Conservation (phyloP, 1,284 basidiomycete genomes). For the Cutaneotrichosporon arboriforme region DNA sequence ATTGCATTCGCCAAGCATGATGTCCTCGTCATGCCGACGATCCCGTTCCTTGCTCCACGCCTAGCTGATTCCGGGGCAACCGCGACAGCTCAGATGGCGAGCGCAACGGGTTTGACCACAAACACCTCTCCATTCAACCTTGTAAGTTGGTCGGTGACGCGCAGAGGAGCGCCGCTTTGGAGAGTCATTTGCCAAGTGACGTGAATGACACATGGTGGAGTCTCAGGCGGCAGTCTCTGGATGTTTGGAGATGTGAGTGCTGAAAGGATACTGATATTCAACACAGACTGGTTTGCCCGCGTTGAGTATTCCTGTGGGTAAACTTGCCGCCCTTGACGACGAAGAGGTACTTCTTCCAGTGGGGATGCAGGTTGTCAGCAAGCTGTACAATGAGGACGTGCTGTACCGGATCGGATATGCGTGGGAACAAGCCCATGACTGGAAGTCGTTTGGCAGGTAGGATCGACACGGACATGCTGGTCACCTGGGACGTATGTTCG, state of each 20-base stretch:
- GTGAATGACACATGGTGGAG: neutral
- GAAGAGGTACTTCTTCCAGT: constrained; percentile 39
- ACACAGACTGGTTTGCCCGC: constrained; percentile 44
- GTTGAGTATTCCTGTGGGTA: constrained; percentile 42
- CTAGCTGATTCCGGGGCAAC: constrained; percentile 9
- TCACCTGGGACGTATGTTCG: no score
- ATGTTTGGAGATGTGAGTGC: no score
- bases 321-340: constrained; percentile 37
- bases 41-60: constrained; percentile 22
- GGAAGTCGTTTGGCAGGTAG: constrained; percentile 24
- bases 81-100: constrained; percentile 21
- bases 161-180: neutral
- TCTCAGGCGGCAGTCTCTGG: neutral
- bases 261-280: neutral
- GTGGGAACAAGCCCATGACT: constrained; percentile 42
- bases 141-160: constrained; percentile 13
- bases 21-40: constrained; percentile 52
- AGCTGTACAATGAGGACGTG: constrained; percentile 38
- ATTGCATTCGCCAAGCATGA: constrained; percentile 46
- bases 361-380: constrained; percentile 46
- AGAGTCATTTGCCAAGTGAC: neutral
- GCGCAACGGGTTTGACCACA: constrained; percentile 21
- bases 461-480: no score
- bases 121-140: constrained; percentile 35
- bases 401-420: constrained; percentile 46